Evolutionary conservation across 2,329 filamentous ascomycete genomes (phyloP), one percentile per base, ranked within the genome.

Genomic region (Alternaria dauci): DNA sequence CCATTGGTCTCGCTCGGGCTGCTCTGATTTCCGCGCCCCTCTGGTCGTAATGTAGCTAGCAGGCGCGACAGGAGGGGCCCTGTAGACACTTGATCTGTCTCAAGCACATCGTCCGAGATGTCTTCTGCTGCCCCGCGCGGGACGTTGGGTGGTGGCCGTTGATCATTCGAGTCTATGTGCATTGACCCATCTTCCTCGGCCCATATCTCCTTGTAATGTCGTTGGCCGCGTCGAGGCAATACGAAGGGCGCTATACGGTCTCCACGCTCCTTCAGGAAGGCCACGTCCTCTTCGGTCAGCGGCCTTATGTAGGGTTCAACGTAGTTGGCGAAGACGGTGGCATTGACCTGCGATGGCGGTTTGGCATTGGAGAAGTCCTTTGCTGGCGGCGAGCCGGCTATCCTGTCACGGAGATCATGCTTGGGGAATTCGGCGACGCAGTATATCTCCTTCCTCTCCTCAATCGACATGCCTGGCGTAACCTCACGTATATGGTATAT

Each of bases 311-410:
- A 98, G 0, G 94, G 92, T 65, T 99, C 95, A 55, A 96, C 87
- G 75, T 95, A 97, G 6, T 91, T 89, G n/a, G 91, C 90, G 78
- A 99, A 99, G 2, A 94, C 97, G 58, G 88, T 91, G 67, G 95
- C 95, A 76, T 91, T 94, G 77, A 98, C 95, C 81, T 99, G 95
- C 71, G 94, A 96, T 20, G 90, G 89, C 5, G 94, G 93, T 76
- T 98, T 99, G 34, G 93, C 91, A 75, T 88, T 96, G 76, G 92
- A 97, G 73, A 97, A 98, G 81, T 99, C 95, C 76, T 92, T 93
- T 78, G 98, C 94, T 1, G 95, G 94, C 1, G 94, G 91, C 39
- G 91, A 89, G 48, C 95, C 95, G 11, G 94, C 91, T 65, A 96
- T 96, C 68, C 95, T 84, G 73, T 97, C 90, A 59, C 89, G 85